Evolutionary conservation across 306 rosid species (phyloP), one percentile per base, ranked within the genome.

Genomic region (Pyrus bretschneideri): DNA sequence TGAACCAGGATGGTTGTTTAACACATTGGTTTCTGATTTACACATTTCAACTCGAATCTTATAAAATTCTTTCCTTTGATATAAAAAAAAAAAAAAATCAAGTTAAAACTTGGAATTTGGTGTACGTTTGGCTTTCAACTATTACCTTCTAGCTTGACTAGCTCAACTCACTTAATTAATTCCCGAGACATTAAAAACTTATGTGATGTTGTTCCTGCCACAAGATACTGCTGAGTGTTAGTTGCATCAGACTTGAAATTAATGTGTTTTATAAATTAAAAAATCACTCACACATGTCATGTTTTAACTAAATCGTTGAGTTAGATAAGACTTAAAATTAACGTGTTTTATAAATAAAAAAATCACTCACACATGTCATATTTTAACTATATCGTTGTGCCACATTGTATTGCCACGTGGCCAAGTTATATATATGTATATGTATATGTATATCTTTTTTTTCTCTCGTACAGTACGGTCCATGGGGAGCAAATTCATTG

Each of bases 401-500:
- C 18, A 1, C 35, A 4, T 29, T 25, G 15, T 7, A 61, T 5
- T 61, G 44, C 1, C 69, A 64, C 1, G 0, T 2, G 5, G 8
- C 9, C 3, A 27, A 61, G 38, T 61, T 49, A 35, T 35, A 35
- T 35, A 35, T 35, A 33, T 33, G 6, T 6, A 33, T 5, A 33
- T 23, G 23, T 23, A 23, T 23, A 23, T 23, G 23, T 23, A 23
- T 23, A 0, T 30, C 0, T 30, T 33, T 33, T 5, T 33, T 1
- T 21, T 52, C 21, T 25, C 23, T 22, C 46, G 42, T 29, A 46
- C 49, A 70, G 59, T 18, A 17, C 14, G 60, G 46, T 44, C 21
- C 46, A 45, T 29, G 61, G 49, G 63, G 70, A 69, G 70, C 62
- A 74, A 74, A 62, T 74, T 46, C 45, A 74, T 58, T 62, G 78